Evolutionary conservation across 139 green algal genomes (phyloP).

Genomic region (Haematococcus lacustris): DNA sequence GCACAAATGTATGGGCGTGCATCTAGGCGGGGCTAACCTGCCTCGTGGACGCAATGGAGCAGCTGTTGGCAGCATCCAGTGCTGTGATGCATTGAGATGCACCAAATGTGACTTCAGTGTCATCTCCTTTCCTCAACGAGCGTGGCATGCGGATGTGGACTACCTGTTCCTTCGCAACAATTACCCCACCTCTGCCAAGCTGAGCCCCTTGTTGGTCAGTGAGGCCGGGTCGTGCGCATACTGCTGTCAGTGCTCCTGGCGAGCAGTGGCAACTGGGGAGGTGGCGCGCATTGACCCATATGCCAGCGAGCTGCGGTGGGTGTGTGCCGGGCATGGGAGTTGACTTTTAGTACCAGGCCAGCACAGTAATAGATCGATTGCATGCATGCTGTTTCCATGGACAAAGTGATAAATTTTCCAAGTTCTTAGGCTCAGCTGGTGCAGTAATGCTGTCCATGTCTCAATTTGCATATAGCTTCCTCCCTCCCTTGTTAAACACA

Average conservation of each 20-base stretch:
- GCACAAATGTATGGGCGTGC: constrained; percentile 21
- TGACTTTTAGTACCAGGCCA: too few relatives aligned
- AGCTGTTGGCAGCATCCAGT: constrained; percentile 2
- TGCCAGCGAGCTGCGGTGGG: constrained; percentile 14
- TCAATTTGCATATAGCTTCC: too few relatives aligned
- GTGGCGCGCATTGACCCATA: constrained; percentile 10
- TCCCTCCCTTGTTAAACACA: too few relatives aligned
- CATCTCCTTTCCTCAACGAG: constrained; percentile 7
- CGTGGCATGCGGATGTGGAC: constrained; percentile 13
- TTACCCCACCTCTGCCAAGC: constrained; percentile 16
- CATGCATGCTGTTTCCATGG: too few relatives aligned
- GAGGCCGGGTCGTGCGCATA: constrained; percentile 10
- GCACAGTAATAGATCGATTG: too few relatives aligned
- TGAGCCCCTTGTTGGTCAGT: constrained; percentile 9
- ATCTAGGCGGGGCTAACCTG: constrained; percentile 3
- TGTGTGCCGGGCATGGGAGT: constrained; percentile 16
- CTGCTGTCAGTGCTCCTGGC: constrained; percentile 30
- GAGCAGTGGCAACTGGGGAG: not conserved
- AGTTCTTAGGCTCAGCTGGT: too few relatives aligned
- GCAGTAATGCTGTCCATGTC: too few relatives aligned
- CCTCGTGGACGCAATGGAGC: constrained; percentile 12
- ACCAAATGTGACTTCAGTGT: constrained; percentile 30
- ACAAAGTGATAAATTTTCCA: too few relatives aligned
- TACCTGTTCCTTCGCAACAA: constrained; percentile 32
- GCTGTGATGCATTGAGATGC: constrained; percentile 20